Evolutionary conservation across 352 stramenopile genomes (phyloP).

Genomic region (Thraustotheca clavata): DNA sequence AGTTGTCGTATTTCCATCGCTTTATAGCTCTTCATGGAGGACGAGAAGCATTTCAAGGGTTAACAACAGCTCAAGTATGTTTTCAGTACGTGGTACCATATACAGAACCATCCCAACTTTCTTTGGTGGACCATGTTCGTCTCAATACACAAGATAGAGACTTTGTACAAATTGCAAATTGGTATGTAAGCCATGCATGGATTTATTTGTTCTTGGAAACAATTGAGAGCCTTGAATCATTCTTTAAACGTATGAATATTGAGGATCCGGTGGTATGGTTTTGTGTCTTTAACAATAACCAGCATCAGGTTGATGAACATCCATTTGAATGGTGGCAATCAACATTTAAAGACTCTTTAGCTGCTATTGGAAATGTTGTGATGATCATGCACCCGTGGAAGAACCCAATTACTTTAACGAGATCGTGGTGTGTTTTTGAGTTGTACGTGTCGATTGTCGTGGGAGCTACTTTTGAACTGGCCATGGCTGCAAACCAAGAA

Average conservation of each 20-base stretch:
- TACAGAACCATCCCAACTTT: not conserved
- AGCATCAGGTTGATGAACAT: not conserved
- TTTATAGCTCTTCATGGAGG: constrained; percentile 11
- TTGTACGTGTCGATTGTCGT: constrained; percentile 5
- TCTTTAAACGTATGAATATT: not conserved
- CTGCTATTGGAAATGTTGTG: constrained; percentile 10
- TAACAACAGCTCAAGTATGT: constrained; percentile 2
- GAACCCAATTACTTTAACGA: constrained; percentile 7
- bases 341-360: constrained; percentile 5
- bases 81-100: not conserved
- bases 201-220: constrained; percentile 2
- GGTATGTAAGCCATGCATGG: constrained; percentile 13
- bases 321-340: not conserved
- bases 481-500: not conserved
- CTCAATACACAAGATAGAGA: not conserved
- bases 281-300: constrained; percentile 20
- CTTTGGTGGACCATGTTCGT: constrained; percentile 1
- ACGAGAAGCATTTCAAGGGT: not conserved
- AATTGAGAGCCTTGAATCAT: not conserved
- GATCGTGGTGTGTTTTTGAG: constrained; percentile 21
- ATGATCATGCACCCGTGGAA: constrained; percentile 20
- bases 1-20: not conserved
- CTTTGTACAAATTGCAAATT: not conserved
- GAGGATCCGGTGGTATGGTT: constrained; percentile 3
- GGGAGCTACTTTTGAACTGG: constrained; percentile 6